Percentiles rank a stretch among this genome's conserved stretches.
These are phyloP conservation scores for Phylloporus sp. DNA, from an alignment of 1,284 basidiomycete genomes.

Conservation along the genomic window DNA sequence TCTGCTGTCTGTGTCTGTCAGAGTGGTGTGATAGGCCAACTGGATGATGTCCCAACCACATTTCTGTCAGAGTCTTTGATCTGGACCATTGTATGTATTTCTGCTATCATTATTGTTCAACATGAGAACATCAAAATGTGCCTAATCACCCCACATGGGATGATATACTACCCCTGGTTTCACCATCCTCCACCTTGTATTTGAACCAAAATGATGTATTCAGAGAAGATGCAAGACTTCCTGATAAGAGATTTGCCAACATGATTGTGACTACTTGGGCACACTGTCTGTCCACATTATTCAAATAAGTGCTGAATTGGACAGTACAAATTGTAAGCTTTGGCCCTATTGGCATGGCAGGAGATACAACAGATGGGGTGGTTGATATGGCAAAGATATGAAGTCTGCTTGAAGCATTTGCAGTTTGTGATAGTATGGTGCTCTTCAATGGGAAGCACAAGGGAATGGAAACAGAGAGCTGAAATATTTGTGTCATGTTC, in stretches of 20 bases:
- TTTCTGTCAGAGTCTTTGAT: slow-evolving; percentile 40
- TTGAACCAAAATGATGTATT: slow-evolving; percentile 38
- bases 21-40: slow-evolving; percentile 43
- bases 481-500: slow-evolving; percentile 47
- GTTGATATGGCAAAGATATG: slow-evolving; percentile 52
- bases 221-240: slow-evolving; percentile 24
- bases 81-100: slow-evolving; percentile 39
- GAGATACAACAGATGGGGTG: slow-evolving; percentile 37
- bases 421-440: slow-evolving; percentile 44
- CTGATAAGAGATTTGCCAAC: slow-evolving; percentile 49
- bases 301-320: slow-evolving; percentile 49
- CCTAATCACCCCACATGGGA: slow-evolving; percentile 50
- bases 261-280: slow-evolving; percentile 51
- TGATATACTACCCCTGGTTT: slow-evolving; percentile 42
- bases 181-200: slow-evolving; percentile 44
- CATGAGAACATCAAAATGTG: slow-evolving; percentile 46
- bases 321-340: slow-evolving; percentile 43
- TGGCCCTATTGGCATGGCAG: slow-evolving; percentile 21
- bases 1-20: slow-evolving; percentile 46
- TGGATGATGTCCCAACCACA: slow-evolving; percentile 37
- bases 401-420: slow-evolving; percentile 36
- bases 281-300: slow-evolving; percentile 37
- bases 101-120: slow-evolving; percentile 35
- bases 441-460: slow-evolving; percentile 44
- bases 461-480: slow-evolving; percentile 47